Conservation (phyloP, 169 alveolate species). For the Eimeria praecox region DNA sequence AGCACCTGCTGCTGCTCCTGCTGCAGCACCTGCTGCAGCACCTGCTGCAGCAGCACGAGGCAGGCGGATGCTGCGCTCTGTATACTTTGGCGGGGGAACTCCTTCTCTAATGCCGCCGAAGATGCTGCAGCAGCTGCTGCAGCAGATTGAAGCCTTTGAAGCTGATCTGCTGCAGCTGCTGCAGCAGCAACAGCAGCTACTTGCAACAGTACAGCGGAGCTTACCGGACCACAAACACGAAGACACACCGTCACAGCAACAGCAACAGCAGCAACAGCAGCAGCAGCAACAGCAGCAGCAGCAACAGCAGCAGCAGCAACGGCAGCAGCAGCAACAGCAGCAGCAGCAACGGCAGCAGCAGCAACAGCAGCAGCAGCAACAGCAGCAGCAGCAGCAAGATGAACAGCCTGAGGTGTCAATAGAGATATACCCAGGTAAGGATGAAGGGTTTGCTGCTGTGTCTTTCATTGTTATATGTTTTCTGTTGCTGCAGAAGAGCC, state of each 20-base stretch:
- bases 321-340: background rate
- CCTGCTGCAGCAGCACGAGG: slow-evolving; percentile 24
- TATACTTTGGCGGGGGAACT: slow-evolving; percentile 58
- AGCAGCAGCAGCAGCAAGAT: background rate
- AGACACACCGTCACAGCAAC: background rate
- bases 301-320: slow-evolving; percentile 1
- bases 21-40: slow-evolving; percentile 9
- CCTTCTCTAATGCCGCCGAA: slow-evolving; percentile 69
- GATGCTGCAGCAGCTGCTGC: slow-evolving; percentile 61
- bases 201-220: background rate
- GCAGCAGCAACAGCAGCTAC: slow-evolving; percentile 48
- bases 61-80: slow-evolving; percentile 52
- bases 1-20: background rate
- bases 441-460: background rate
- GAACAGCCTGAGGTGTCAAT: slow-evolving; percentile 60
- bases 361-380: slow-evolving; percentile 1
- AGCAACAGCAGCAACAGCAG: background rate
- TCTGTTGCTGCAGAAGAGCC: background rate
- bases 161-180: slow-evolving; percentile 42
- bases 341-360: slow-evolving; percentile 38
- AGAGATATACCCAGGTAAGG: slow-evolving; percentile 55
- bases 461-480: background rate
- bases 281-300: slow-evolving; percentile 41
- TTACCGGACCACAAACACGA: background rate
- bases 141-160: slow-evolving; percentile 18